Percentiles rank a stretch among this genome's conserved stretches.
These are phyloP conservation scores for Colletotrichum sojae DNA, from an alignment of 2,329 filamentous ascomycete genomes.

Conservation along the genomic window DNA sequence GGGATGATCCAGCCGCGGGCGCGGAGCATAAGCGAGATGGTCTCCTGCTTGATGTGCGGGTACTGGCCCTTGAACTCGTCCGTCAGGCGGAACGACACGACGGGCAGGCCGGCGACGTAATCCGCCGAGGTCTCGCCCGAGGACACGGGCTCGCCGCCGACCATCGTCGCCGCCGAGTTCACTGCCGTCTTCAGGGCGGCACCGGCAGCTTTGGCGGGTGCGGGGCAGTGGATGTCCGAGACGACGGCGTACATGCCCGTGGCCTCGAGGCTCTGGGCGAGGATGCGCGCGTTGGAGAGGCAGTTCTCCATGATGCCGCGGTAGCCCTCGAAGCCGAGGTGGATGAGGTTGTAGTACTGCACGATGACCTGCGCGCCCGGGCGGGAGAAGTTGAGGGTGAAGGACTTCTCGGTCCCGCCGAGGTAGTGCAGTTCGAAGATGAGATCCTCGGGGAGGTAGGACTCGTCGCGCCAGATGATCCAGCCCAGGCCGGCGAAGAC, in stretches of 20 bases:
- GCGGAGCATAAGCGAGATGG: constrained; percentile 72
- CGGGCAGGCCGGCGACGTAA: constrained; percentile 76
- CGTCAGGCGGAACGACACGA: constrained; percentile 76
- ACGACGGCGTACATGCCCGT: constrained; percentile 77
- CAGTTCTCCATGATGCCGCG: constrained; percentile 76
- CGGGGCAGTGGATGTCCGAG: constrained; percentile 75
- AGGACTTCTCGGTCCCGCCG: constrained; percentile 78
- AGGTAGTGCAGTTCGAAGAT: constrained; percentile 81
- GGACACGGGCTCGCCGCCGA: constrained; percentile 52
- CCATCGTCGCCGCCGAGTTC: constrained; percentile 54
- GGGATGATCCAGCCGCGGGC: constrained; percentile 80
- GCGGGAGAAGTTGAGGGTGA: constrained; percentile 80
- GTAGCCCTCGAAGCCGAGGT: constrained; percentile 77
- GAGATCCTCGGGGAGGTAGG: constrained; percentile 75
- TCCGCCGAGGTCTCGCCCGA: constrained; percentile 64
- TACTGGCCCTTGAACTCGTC: constrained; percentile 73
- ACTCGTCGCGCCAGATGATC: constrained; percentile 78
- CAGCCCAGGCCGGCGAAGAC: constrained; percentile 79
- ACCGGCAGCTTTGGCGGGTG: constrained; percentile 49
- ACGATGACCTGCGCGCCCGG: constrained; percentile 78
- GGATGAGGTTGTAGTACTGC: constrained; percentile 82
- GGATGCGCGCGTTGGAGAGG: constrained; percentile 73
- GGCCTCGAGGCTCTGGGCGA: constrained; percentile 74
- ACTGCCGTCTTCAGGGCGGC: constrained; percentile 21
- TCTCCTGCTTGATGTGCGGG: constrained; percentile 75